Percentiles rank a stretch among this genome's conserved stretches.
Evolutionary conservation across 495 filamentous ascomycete species (phyloP).

Genomic region (Venustampulla echinocandica): DNA sequence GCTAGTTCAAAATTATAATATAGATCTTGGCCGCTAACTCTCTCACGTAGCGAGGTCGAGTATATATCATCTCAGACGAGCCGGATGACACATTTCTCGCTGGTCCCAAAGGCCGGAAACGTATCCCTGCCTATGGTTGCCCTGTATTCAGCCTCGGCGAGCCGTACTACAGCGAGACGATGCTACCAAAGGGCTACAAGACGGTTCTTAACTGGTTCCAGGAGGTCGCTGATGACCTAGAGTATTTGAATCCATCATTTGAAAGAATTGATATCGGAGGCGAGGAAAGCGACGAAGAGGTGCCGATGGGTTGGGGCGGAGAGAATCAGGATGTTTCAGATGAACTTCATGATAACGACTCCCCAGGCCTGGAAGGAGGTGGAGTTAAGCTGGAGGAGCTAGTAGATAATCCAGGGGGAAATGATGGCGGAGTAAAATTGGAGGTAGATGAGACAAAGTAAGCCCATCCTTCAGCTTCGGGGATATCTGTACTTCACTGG

Average conservation of each 20-base stretch:
- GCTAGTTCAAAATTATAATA: background rate
- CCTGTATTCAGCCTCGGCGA: constrained; percentile 38
- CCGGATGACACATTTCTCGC: constrained; percentile 40
- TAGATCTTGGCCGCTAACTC: constrained; percentile 11
- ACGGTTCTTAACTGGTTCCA: constrained; percentile 37
- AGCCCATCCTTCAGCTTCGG: too few species aligned
- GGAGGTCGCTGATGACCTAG: constrained; percentile 24
- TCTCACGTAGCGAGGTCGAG: constrained; percentile 49
- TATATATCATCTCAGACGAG: constrained; percentile 46
- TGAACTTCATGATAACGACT: background rate
- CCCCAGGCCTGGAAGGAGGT: background rate
- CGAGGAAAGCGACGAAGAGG: background rate
- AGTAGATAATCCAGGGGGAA: background rate
- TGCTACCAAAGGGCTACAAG: constrained; percentile 28
- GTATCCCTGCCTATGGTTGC: constrained; percentile 29
- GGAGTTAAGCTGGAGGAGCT: background rate
- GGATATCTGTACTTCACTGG: too few species aligned
- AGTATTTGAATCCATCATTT: constrained; percentile 15
- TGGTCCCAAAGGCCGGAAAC: constrained; percentile 32
- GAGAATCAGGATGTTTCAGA: background rate
- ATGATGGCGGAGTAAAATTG: background rate
- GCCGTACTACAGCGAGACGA: constrained; percentile 27
- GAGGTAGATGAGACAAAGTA: background rate
- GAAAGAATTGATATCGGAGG: constrained; percentile 2
- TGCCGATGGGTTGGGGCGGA: background rate